Evolutionary conservation across 1,139 yeast species (phyloP).

Genomic region (Blastobotrys aristatus): DNA sequence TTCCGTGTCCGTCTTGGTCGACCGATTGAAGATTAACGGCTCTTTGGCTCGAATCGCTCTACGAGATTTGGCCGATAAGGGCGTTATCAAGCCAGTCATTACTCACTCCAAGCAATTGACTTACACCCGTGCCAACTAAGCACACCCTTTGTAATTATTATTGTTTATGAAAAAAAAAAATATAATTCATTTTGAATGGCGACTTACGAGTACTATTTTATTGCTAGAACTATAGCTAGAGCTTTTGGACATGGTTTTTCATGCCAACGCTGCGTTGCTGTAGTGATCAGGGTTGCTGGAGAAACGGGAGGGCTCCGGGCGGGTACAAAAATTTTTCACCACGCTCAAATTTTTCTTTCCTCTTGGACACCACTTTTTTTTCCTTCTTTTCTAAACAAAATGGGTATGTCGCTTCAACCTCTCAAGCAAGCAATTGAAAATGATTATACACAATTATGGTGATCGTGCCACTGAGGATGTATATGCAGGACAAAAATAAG

Average conservation of each 20-base stretch:
- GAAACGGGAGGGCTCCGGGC: too few relatives aligned
- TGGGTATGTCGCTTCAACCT: constrained; percentile 5
- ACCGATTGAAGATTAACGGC: constrained; percentile 99
- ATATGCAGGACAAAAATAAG: constrained; percentile 55
- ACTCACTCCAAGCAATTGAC: constrained; percentile 96
- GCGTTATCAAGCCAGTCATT: constrained; percentile 90
- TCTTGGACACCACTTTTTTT: constrained; percentile 6
- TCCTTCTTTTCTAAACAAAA: background rate
- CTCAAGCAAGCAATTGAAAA: constrained; percentile 10
- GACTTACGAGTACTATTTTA: too few relatives aligned
- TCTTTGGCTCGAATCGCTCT: constrained; percentile 98
- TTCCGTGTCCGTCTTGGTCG: constrained; percentile 96
- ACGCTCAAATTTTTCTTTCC: background rate
- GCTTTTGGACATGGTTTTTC: too few relatives aligned
- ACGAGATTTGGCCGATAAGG: constrained; percentile 91
- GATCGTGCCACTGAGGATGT: constrained; percentile 49
- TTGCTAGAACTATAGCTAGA: too few relatives aligned
- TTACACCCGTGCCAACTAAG: constrained; percentile 45
- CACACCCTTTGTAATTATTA: constrained; percentile 3
- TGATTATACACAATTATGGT: constrained; percentile 33
- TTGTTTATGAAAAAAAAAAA: background rate
- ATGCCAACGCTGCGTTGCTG: too few relatives aligned
- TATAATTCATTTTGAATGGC: background rate
- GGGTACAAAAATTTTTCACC: background rate
- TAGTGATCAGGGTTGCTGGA: too few relatives aligned